These are phyloP conservation scores for Spergularia azorica DNA, from an alignment of 179 eudicot genomes.

Conservation along the genomic window DNA sequence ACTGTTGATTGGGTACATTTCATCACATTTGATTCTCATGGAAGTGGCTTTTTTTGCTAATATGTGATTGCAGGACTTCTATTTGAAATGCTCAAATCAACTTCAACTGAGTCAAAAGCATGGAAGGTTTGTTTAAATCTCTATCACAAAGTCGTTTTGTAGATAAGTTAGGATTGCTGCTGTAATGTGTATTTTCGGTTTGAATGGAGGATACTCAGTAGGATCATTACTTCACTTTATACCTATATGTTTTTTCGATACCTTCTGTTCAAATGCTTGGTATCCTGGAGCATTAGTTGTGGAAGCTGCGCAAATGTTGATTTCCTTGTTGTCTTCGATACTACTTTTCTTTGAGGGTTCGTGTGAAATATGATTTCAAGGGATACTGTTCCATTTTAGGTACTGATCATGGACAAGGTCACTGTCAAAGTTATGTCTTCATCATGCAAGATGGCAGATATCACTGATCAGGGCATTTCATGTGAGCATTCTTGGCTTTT, in stretches of 20 bases:
- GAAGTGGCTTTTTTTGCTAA: background rate
- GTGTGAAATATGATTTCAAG: background rate
- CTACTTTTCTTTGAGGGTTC: background rate
- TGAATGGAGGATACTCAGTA: background rate
- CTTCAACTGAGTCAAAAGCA: conserved; percentile 60
- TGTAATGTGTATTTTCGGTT: background rate
- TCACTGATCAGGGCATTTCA: conserved; percentile 94
- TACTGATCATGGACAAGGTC: conserved; percentile 95
- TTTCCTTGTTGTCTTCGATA: conserved; percentile 8
- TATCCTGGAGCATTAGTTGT: too few relatives aligned
- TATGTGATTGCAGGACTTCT: conserved; percentile 60
- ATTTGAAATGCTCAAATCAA: conserved; percentile 83
- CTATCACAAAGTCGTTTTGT: background rate
- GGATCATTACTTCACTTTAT: too few relatives aligned
- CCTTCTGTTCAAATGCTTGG: too few relatives aligned
- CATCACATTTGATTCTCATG: background rate
- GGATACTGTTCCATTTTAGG: conserved; percentile 42
- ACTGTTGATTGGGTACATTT: background rate
- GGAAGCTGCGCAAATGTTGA: background rate
- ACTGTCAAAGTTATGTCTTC: conserved; percentile 94
- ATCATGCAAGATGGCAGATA: conserved; percentile 98
- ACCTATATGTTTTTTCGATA: background rate
- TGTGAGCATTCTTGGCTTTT: conserved; percentile 47
- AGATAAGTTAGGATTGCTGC: background rate
- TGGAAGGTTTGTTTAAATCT: conserved; percentile 74